phyloP scores from a whole-genome alignment of 305 asterid species.

The Solanum chacoense region DNA sequence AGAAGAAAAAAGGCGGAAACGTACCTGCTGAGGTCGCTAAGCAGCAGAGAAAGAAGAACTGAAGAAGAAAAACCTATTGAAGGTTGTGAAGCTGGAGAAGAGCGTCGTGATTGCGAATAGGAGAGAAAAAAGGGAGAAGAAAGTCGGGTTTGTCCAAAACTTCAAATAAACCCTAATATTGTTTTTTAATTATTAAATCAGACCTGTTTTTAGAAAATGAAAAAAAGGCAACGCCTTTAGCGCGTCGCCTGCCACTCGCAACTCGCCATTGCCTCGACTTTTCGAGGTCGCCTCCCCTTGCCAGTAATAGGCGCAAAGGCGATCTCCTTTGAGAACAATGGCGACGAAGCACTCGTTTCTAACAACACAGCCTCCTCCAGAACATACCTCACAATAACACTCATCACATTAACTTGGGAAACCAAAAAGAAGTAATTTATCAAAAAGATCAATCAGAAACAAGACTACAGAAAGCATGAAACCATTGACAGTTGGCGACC shows the following conservation, averaged over 20 bases:
- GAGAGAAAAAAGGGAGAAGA: neutral
- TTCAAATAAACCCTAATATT: neutral
- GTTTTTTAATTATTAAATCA: no score
- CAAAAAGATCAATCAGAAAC: neutral
- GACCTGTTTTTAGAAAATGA: neutral
- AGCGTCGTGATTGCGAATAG: neutral
- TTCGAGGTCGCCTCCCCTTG: neutral
- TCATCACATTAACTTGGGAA: neutral
- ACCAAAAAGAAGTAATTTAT: neutral
- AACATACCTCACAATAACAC: neutral
- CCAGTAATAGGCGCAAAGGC: neutral
- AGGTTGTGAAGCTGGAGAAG: neutral
- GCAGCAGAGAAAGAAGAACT: neutral
- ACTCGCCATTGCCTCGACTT: neutral
- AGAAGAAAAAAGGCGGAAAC: neutral
- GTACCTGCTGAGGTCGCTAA: neutral
- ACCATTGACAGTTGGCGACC: neutral
- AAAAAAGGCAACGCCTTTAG: neutral
- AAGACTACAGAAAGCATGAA: neutral
- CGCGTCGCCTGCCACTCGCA: neutral
- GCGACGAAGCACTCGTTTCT: neutral
- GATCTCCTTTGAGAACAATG: neutral
- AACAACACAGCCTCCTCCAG: neutral
- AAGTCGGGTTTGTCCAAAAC: neutral
- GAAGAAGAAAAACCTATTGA: neutral